Evolutionary conservation across 2,329 filamentous ascomycete genomes (phyloP).

Genomic region (Hypoxylon sp.): DNA sequence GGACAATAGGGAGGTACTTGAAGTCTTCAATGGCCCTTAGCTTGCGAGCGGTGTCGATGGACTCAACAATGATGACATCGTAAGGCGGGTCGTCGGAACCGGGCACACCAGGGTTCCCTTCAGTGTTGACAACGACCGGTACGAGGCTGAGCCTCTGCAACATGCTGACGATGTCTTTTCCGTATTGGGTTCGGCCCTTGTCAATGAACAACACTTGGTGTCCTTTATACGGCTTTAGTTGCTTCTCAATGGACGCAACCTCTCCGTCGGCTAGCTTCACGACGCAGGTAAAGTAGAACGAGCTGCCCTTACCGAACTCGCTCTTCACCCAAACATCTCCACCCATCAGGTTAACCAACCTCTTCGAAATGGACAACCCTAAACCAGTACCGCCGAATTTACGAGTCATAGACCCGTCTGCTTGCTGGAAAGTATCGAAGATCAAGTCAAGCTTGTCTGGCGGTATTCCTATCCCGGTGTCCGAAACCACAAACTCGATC

Average conservation of each 20-base stretch:
- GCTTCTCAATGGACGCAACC: conserved; percentile 80
- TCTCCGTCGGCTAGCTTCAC: conserved; percentile 87
- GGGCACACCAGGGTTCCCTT: conserved; percentile 70
- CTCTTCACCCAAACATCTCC: conserved; percentile 97
- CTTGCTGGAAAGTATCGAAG: conserved; percentile 99
- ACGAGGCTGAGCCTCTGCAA: conserved; percentile 82
- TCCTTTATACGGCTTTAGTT: conserved; percentile 89
- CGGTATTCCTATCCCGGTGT: conserved; percentile 97
- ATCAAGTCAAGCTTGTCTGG: conserved; percentile 96
- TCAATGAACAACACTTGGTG: conserved; percentile 96
- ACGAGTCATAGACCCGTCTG: conserved; percentile 94
- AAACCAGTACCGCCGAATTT: conserved; percentile 96
- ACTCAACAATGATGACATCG: conserved; percentile 96
- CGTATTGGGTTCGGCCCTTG: conserved; percentile 83
- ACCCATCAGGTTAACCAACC: conserved; percentile 94
- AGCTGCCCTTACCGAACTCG: conserved; percentile 88
- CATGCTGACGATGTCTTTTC: conserved; percentile 81
- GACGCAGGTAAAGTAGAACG: conserved; percentile 95
- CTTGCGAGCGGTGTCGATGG: conserved; percentile 87
- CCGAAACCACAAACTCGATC: conserved; percentile 94
- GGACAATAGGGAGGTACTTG: conserved; percentile 96
- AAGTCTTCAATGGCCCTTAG: conserved; percentile 91
- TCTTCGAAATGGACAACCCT: conserved; percentile 93
- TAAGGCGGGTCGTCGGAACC: conserved; percentile 75
- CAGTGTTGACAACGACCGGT: conserved; percentile 86